Evolutionary conservation across 2,329 filamentous ascomycete species (phyloP).

Genomic region (Rachicladosporium sp.): DNA sequence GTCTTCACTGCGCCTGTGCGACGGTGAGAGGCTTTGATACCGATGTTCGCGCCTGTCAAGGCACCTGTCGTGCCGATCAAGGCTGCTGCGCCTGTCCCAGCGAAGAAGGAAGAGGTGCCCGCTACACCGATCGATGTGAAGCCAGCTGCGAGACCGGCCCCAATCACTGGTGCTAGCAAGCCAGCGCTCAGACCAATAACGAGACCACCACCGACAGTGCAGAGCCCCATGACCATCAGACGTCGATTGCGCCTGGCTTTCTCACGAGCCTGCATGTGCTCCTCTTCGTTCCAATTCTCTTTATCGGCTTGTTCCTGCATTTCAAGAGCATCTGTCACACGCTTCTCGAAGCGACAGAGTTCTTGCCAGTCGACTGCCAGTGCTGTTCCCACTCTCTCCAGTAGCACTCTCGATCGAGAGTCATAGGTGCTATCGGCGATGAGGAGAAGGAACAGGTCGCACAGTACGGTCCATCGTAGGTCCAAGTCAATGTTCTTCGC

Average conservation of each 20-base stretch:
- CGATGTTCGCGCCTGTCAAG: slow-evolving; percentile 76
- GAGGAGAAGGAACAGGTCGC: slow-evolving; percentile 88
- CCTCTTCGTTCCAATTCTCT: slow-evolving; percentile 95
- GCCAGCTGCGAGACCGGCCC: slow-evolving; percentile 81
- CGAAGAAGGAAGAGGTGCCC: slow-evolving; percentile 78
- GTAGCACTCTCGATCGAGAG: slow-evolving; percentile 66
- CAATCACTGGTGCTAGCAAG: slow-evolving; percentile 82
- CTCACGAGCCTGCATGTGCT: slow-evolving; percentile 76
- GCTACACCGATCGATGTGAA: slow-evolving; percentile 90
- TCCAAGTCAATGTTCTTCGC: slow-evolving; percentile 88
- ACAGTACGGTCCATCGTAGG: slow-evolving; percentile 90
- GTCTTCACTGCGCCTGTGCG: slow-evolving; percentile 87
- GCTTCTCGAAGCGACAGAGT: slow-evolving; percentile 92
- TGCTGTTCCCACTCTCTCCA: slow-evolving; percentile 71
- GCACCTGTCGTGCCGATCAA: slow-evolving; percentile 86
- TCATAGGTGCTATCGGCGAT: slow-evolving; percentile 95
- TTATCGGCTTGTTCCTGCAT: slow-evolving; percentile 93
- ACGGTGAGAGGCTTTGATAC: slow-evolving; percentile 69
- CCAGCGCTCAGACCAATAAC: slow-evolving; percentile 94
- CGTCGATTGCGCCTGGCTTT: slow-evolving; percentile 72
- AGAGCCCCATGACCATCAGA: slow-evolving; percentile 91
- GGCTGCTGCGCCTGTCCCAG: slow-evolving; percentile 82
- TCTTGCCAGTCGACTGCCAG: slow-evolving; percentile 81
- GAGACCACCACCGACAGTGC: slow-evolving; percentile 85
- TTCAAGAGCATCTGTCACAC: slow-evolving; percentile 88